phyloP scores from a whole-genome alignment of 2,329 filamentous ascomycete genomes.

The Elsinoe ampelina region DNA sequence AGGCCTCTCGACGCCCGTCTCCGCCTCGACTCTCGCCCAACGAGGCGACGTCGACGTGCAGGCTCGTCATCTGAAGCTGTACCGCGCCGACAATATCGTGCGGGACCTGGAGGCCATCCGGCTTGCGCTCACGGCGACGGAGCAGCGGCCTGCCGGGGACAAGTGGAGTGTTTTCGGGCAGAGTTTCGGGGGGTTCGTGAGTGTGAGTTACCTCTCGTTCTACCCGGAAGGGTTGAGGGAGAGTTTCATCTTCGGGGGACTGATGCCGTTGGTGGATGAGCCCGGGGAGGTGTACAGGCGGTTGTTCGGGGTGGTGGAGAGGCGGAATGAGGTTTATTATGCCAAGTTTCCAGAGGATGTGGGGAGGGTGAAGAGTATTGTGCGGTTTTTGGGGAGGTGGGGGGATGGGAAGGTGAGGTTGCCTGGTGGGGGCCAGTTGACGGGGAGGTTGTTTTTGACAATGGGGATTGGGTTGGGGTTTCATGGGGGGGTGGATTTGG shows the following conservation, averaged over 20 bases:
- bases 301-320: slow-evolving; percentile 58
- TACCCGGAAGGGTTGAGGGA: slow-evolving; percentile 69
- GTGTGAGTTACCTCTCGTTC: slow-evolving; percentile 73
- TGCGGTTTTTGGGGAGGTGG: slow-evolving; percentile 51
- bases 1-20: slow-evolving; percentile 72
- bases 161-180: slow-evolving; percentile 85
- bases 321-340: slow-evolving; percentile 74
- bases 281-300: slow-evolving; percentile 67
- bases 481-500: slow-evolving; percentile 58
- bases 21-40: slow-evolving; percentile 58
- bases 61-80: slow-evolving; percentile 70
- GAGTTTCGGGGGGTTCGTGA: slow-evolving; percentile 84
- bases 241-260: slow-evolving; percentile 71
- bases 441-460: slow-evolving; percentile 63
- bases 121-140: slow-evolving; percentile 60
- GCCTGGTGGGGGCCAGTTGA: slow-evolving; percentile 64
- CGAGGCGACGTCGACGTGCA: slow-evolving; percentile 58
- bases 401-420: slow-evolving; percentile 52
- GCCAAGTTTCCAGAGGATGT: slow-evolving; percentile 76
- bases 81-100: slow-evolving; percentile 85
- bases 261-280: slow-evolving; percentile 63
- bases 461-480: slow-evolving; percentile 70
- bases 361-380: slow-evolving; percentile 55
- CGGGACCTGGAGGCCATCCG: slow-evolving; percentile 81
- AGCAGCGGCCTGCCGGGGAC: slow-evolving; percentile 53